A percentile compares a stretch with the other conserved stretches of the same genome.
Evolutionary conservation across 2,329 filamentous ascomycete species (phyloP).

Genomic region (Uncinocarpus reesii): DNA sequence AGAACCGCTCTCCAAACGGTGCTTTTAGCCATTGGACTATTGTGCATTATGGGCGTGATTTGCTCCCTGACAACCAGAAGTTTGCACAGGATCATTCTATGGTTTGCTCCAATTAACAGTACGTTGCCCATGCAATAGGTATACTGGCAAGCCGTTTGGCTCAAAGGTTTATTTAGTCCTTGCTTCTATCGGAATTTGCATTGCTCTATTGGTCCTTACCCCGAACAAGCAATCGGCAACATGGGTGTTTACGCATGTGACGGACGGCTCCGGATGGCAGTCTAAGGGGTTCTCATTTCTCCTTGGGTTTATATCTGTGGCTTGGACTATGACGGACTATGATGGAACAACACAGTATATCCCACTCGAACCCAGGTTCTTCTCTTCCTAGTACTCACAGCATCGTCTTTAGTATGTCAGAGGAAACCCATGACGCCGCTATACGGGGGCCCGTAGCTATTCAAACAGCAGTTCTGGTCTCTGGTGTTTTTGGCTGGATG

Average conservation of each 20-base stretch:
- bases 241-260: constrained; percentile 53
- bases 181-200: constrained; percentile 51
- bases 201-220: constrained; percentile 49
- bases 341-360: constrained; percentile 55
- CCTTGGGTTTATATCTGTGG: constrained; percentile 41
- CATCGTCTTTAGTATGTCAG: constrained; percentile 45
- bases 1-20: constrained; percentile 52
- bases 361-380: neutral
- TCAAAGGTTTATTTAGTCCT: constrained; percentile 33
- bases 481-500: constrained; percentile 51
- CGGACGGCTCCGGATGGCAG: constrained; percentile 53
- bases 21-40: constrained; percentile 45
- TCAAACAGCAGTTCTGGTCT: constrained; percentile 48
- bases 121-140: constrained; percentile 17
- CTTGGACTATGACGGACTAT: constrained; percentile 57
- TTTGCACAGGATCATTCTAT: constrained; percentile 50
- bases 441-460: constrained; percentile 52
- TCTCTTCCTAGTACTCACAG: neutral
- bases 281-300: constrained; percentile 53
- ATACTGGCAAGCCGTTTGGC: neutral
- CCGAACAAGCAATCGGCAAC: constrained; percentile 48
- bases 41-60: constrained; percentile 49
- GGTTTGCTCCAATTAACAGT: constrained; percentile 59
- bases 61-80: constrained; percentile 53
- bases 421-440: constrained; percentile 56